These are phyloP conservation scores for Sutorius eximius DNA, from an alignment of 1,284 basidiomycete species.

Conservation along the genomic window DNA sequence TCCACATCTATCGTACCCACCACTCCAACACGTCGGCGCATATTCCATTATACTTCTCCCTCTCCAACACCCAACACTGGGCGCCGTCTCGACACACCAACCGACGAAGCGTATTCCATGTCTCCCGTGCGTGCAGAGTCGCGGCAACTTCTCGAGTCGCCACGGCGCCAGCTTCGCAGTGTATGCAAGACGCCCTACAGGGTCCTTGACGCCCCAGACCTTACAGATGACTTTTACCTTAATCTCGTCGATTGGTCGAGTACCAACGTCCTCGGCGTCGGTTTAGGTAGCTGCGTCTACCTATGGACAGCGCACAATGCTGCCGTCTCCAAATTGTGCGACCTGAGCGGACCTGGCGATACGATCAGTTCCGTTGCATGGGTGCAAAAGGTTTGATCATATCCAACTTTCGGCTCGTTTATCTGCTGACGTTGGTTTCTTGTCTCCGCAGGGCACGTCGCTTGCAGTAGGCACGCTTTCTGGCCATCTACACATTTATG, in stretches of 20 bases:
- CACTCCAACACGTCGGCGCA: slow-evolving; percentile 64
- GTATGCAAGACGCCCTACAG: slow-evolving; percentile 97
- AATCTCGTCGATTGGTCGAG: slow-evolving; percentile 98
- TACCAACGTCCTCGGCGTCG: slow-evolving; percentile 93
- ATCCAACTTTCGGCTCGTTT: slow-evolving; percentile 25
- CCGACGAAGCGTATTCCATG: slow-evolving; percentile 86
- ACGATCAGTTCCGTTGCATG: slow-evolving; percentile 86
- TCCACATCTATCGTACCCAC: slow-evolving; percentile 47
- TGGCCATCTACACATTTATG: slow-evolving; percentile 92
- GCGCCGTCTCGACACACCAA: slow-evolving; percentile 69
- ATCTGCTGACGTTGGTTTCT: slow-evolving; percentile 1
- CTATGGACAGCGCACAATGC: slow-evolving; percentile 96
- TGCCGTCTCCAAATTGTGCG: slow-evolving; percentile 89
- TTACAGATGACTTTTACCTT: slow-evolving; percentile 97
- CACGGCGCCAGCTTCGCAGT: slow-evolving; percentile 76
- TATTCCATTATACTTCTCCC: slow-evolving; percentile 71
- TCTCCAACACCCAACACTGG: slow-evolving; percentile 44
- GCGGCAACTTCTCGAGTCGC: slow-evolving; percentile 82
- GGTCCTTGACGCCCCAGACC: slow-evolving; percentile 95
- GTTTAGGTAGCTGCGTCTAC: slow-evolving; percentile 90
- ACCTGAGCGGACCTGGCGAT: slow-evolving; percentile 64
- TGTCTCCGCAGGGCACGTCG: slow-evolving; percentile 64
- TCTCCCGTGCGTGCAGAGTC: slow-evolving; percentile 87
- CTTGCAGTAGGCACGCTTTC: slow-evolving; percentile 91
- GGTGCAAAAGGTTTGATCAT: slow-evolving; percentile 75